Percentiles rank a stretch among this genome's conserved stretches.
phyloP scores from a whole-genome alignment of 768 basidiomycete species.

The Lentinula boryana region DNA sequence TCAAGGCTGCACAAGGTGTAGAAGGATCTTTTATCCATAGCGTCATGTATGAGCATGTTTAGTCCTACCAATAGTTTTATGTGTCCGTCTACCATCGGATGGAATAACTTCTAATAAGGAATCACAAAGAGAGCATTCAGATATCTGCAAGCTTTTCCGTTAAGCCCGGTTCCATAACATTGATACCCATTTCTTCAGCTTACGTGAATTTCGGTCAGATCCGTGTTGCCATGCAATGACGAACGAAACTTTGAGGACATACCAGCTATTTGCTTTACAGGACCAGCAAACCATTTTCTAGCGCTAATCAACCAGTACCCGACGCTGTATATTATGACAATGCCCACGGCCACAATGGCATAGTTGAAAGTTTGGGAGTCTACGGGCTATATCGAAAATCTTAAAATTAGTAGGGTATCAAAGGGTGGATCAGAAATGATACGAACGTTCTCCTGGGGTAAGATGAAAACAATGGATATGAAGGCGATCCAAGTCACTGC shows the following conservation, averaged over 20 bases:
- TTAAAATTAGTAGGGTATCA: not conserved
- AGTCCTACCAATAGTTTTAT: not conserved
- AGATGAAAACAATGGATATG: conserved; percentile 69
- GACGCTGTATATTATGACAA: conserved; percentile 59
- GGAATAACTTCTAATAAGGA: too few relatives aligned
- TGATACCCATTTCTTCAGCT: conserved; percentile 44
- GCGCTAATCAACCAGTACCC: conserved; percentile 69
- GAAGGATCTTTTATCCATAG: not conserved
- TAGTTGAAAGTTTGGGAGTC: conserved; percentile 71
- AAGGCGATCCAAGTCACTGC: conserved; percentile 54
- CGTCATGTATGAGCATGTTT: too few relatives aligned
- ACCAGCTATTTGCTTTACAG: conserved; percentile 61
- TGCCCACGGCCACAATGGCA: conserved; percentile 68
- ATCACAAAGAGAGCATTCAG: too few relatives aligned
- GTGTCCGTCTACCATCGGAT: not conserved
- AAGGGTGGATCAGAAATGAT: not conserved
- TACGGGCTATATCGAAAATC: conserved; percentile 42
- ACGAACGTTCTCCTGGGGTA: conserved; percentile 58
- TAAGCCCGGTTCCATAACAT: conserved; percentile 35
- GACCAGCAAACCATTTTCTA: conserved; percentile 68
- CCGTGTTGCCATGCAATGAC: not conserved
- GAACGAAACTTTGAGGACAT: conserved; percentile 12
- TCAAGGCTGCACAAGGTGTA: not conserved
- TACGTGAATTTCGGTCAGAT: not conserved
- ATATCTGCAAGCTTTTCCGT: conserved; percentile 9